Evolutionary conservation across 345 rosid genomes (phyloP).

Genomic region (Salix koriyanagi): DNA sequence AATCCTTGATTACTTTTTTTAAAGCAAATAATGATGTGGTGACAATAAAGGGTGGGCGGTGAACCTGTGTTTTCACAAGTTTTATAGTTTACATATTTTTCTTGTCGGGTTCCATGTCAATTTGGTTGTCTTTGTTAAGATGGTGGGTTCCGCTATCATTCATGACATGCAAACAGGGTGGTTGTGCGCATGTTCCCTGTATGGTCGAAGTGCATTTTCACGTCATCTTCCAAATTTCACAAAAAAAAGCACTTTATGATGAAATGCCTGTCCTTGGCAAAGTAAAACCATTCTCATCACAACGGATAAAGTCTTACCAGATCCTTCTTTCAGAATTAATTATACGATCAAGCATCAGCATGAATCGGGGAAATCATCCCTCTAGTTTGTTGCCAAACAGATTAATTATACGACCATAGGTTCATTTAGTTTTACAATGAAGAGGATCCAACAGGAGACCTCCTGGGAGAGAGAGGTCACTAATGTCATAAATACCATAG

Average conservation of each 20-base stretch:
- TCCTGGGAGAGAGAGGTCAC: no score
- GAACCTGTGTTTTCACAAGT: not conserved
- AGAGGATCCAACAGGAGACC: no score
- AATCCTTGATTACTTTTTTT: slow-evolving; percentile 22
- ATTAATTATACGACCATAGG: no score
- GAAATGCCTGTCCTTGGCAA: not conserved
- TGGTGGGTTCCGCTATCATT: not conserved
- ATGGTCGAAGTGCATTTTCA: not conserved
- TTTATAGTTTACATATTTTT: not conserved
- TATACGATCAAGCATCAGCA: not conserved
- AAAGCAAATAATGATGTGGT: slow-evolving; percentile 17
- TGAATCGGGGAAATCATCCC: not conserved
- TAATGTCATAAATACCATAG: no score
- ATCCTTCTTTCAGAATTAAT: not conserved
- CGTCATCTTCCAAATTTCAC: not conserved
- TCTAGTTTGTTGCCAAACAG: not conserved
- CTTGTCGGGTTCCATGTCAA: not conserved
- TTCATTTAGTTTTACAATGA: no score
- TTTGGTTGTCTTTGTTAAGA: not conserved
- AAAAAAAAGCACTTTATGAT: not conserved
- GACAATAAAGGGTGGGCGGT: not conserved
- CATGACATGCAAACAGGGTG: not conserved
- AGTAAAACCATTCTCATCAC: not conserved
- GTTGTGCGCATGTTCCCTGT: not conserved
- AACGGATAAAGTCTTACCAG: not conserved